Base-by-base conservation (phyloP, 495 filamentous ascomycete genomes). In the Hypoxylon lenormandii region DNA sequence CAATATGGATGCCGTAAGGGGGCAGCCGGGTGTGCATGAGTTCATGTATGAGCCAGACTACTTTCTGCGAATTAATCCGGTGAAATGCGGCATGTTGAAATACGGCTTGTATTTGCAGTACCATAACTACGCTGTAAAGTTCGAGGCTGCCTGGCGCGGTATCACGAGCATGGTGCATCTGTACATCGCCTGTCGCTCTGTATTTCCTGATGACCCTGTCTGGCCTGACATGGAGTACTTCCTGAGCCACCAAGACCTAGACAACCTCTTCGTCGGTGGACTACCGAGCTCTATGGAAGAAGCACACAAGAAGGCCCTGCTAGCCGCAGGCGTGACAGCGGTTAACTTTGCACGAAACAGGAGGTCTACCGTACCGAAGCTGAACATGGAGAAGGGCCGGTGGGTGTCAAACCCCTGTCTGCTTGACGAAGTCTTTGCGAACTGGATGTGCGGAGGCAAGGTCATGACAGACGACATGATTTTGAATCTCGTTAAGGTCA, bases 171-270 rank as follows among this genome's bases (percentile, higher is more conserved):
- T 16, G 12, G n/a, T 42, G 38, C 38, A 42, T 42, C n/a, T 42
- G 4, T 42, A 42, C n/a, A 16, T 42, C 5, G 38, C 38, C 12
- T n/a, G 38, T 6, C 38, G 38, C 12, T 42, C 38, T 5, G 4
- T 42, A 16, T 42, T 42, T 16, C 38, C 38, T 2, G 38, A 42
- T 8, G 38, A 42, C 15, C 38, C 38, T 5, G 38, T 42, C 13
- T 42, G 38, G 38, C 38, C 38, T 15, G 38, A 42, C 38, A 42
- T 42, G 38, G 38, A 42, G 8, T 42, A 42, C 15, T 42, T 42
- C 38, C 15, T 42, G 12, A 3, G 15, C 3, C 15, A 4, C 38
- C 38, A 42, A 16, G 38, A 42, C 15, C 15, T 42, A 6, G 15
- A 1, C 38, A 42, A 42, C 6, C 38, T 42, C 4, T 42, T 42